Percentiles rank a stretch among this genome's conserved stretches.
Conservation (phyloP, 2,329 filamentous ascomycete species). For the Aspergillus chevalieri region DNA sequence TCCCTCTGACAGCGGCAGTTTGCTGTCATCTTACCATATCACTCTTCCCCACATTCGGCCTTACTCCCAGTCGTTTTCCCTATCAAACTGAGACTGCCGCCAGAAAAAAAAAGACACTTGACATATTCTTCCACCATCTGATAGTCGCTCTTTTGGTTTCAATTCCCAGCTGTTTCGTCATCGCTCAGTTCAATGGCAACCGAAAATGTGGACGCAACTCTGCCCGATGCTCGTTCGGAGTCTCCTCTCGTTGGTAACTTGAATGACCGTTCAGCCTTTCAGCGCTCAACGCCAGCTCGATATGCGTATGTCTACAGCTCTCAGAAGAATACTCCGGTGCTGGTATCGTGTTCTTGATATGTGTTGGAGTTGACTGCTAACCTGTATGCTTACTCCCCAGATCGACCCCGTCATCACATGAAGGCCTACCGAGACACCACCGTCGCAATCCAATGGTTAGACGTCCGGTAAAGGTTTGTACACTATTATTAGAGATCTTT, state of each 20-base stretch:
- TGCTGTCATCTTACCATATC: background rate
- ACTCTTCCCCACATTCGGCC: slow-evolving; percentile 16
- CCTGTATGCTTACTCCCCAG: slow-evolving; percentile 27
- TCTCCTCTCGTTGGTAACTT: slow-evolving; percentile 3
- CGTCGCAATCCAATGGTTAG: slow-evolving; percentile 55
- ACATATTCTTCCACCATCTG: background rate
- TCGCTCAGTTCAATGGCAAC: slow-evolving; percentile 17
- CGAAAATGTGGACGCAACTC: slow-evolving; percentile 12
- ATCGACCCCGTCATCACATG: slow-evolving; percentile 50
- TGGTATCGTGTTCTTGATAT: too few relatives aligned
- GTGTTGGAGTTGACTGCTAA: background rate
- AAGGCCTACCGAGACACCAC: slow-evolving; percentile 61
- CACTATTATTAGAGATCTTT: slow-evolving; percentile 1
- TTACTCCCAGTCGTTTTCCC: slow-evolving; percentile 12
- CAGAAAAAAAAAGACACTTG: background rate
- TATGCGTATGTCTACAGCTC: slow-evolving; percentile 19
- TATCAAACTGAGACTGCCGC: background rate
- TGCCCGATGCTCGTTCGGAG: slow-evolving; percentile 13
- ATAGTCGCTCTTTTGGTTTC: background rate
- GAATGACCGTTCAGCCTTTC: slow-evolving; percentile 8
- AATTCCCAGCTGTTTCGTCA: background rate
- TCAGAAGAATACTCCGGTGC: too few relatives aligned
- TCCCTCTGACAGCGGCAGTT: background rate
- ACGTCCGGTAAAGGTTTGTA: slow-evolving; percentile 56
- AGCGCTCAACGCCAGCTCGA: slow-evolving; percentile 15